These are phyloP conservation scores for Pyricularia pennisetigena DNA, from an alignment of 2,329 filamentous ascomycete species.

Conservation along the genomic window DNA sequence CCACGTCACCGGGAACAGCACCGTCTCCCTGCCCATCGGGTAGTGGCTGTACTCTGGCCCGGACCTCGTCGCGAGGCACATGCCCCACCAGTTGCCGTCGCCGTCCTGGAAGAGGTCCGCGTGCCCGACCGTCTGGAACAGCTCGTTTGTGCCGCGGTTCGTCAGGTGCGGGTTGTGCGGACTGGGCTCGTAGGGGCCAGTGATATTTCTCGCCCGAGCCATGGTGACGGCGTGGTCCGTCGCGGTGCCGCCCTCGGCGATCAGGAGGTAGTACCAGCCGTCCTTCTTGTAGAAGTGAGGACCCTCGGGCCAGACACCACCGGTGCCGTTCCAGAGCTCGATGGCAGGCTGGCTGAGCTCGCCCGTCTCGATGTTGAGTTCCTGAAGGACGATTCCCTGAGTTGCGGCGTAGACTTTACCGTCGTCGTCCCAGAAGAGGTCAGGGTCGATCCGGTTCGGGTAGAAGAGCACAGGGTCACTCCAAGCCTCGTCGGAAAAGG, in stretches of 20 bases:
- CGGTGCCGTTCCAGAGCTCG: conserved; percentile 33
- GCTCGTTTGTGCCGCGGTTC: conserved; percentile 23
- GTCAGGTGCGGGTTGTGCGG: conserved; percentile 35
- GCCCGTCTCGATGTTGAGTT: conserved; percentile 25
- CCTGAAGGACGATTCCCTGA: conserved; percentile 18
- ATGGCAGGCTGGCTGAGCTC: conserved; percentile 17
- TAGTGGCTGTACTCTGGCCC: conserved; percentile 30
- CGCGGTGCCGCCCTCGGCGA: conserved; percentile 50
- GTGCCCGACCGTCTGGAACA: conserved; percentile 35
- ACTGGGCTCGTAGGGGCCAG: conserved; percentile 31
- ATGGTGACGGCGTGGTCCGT: conserved; percentile 45
- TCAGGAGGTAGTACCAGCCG: conserved; percentile 50
- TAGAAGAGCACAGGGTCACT: conserved; percentile 1
- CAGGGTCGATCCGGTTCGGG: conserved; percentile 10
- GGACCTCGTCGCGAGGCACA: conserved; percentile 33
- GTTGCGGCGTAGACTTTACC: conserved; percentile 25
- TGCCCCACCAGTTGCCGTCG: conserved; percentile 41
- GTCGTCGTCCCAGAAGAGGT: conserved; percentile 30
- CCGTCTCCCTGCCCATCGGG: conserved; percentile 45
- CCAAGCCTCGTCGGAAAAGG: conserved; percentile 19
- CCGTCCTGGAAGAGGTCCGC: conserved; percentile 33
- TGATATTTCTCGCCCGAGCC: conserved; percentile 26
- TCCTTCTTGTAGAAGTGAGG: conserved; percentile 50
- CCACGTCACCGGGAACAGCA: conserved; percentile 25
- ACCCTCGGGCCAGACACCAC: conserved; percentile 36